These are phyloP conservation scores for Mrakia blollopis DNA, from an alignment of 768 basidiomycete genomes.

Conservation along the genomic window DNA sequence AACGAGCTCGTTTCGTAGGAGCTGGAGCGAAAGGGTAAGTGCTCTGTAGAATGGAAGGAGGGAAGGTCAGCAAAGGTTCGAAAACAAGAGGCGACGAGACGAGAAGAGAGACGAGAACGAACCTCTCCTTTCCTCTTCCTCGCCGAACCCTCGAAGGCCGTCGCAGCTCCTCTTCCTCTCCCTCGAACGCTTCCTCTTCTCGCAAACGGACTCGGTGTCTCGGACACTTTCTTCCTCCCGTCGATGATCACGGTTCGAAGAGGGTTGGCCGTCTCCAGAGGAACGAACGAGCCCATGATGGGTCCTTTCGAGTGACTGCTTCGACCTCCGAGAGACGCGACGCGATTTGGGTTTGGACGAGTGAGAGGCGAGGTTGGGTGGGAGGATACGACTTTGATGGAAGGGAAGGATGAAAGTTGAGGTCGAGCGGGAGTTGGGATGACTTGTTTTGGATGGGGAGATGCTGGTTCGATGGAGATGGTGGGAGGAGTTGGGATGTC, in stretches of 20 bases:
- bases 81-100: not conserved
- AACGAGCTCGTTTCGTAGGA: slow-evolving; percentile 27
- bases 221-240: slow-evolving; percentile 10
- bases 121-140: slow-evolving; percentile 6
- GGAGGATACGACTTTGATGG: not conserved
- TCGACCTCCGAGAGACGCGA: not conserved
- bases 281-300: slow-evolving; percentile 26
- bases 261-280: slow-evolving; percentile 8
- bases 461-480: slow-evolving; percentile 6
- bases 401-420: not conserved
- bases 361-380: not conserved
- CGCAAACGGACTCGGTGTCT: slow-evolving; percentile 25
- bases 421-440: not conserved
- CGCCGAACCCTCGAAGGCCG: slow-evolving; percentile 1
- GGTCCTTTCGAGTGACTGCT: not conserved
- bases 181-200: slow-evolving; percentile 11
- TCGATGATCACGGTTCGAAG: slow-evolving; percentile 27
- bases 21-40: slow-evolving; percentile 21
- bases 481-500: not conserved
- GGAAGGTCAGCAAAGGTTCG: not conserved
- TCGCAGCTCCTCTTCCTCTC: not conserved
- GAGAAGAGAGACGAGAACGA: not conserved
- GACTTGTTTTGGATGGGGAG: not conserved
- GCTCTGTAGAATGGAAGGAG: not conserved
- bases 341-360: slow-evolving; percentile 1